Evolutionary conservation across 495 filamentous ascomycete species (phyloP).

Genomic region (Aspergillus heteromorphus): DNA sequence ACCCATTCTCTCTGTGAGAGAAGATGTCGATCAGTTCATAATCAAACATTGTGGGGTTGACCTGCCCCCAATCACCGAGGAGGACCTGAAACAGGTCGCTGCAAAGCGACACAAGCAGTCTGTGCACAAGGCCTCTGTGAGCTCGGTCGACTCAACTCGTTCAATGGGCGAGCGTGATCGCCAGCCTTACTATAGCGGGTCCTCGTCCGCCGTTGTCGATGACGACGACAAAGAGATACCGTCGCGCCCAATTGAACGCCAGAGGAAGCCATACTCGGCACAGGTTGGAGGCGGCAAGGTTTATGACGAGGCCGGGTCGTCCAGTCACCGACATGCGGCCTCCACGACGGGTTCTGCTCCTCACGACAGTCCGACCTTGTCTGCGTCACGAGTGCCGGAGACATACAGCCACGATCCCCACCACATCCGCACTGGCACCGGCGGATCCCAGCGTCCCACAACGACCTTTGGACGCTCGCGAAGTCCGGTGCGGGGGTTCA

Average conservation of each 20-base stretch:
- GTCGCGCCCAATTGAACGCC: conserved; percentile 52
- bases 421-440: conserved; percentile 24
- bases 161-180: conserved; percentile 48
- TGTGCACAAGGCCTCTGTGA: conserved; percentile 14
- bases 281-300: conserved; percentile 52
- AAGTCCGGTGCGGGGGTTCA: conserved; percentile 32
- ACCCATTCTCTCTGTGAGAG: conserved; percentile 31
- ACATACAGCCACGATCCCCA: conserved; percentile 21
- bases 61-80: conserved; percentile 36
- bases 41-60: conserved; percentile 45
- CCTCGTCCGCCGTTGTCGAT: conserved; percentile 38
- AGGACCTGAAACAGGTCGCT: conserved; percentile 32
- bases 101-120: conserved; percentile 13
- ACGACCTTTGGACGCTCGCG: conserved; percentile 21
- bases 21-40: conserved; percentile 40
- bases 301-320: conserved; percentile 34
- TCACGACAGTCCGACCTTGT: conserved; percentile 16
- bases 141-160: conserved; percentile 18
- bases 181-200: conserved; percentile 35
- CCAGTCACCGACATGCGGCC: conserved; percentile 19
- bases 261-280: conserved; percentile 56
- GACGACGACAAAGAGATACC: conserved; percentile 45
- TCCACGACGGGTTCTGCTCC: conserved; percentile 24
- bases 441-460: conserved; percentile 5
- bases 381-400: conserved; percentile 14